phyloP scores from a whole-genome alignment of 2,329 filamentous ascomycete species.

The Fusarium chaquense region DNA sequence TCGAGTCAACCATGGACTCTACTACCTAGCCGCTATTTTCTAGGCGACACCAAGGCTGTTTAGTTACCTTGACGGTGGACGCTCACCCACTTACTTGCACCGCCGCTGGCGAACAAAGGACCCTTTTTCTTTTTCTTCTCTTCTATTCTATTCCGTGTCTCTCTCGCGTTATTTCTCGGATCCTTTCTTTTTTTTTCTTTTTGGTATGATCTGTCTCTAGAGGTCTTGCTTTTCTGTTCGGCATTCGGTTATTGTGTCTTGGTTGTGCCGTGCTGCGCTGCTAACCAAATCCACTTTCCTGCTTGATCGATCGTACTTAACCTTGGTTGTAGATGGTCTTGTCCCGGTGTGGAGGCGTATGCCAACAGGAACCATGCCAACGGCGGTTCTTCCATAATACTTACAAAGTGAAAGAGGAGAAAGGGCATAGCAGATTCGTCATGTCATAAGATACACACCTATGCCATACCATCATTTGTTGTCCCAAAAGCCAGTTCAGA shows the following conservation, averaged over 20 bases:
- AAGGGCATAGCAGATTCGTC: slow-evolving; percentile 21
- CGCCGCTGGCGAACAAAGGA: slow-evolving; percentile 42
- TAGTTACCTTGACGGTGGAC: slow-evolving; percentile 19
- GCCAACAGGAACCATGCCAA: slow-evolving; percentile 39
- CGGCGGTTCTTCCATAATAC: slow-evolving; percentile 31
- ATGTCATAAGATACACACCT: slow-evolving; percentile 14
- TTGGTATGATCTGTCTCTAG: background rate
- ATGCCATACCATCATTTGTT: background rate
- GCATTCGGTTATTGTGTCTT: slow-evolving; percentile 11
- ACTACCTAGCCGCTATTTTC: background rate
- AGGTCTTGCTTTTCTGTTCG: slow-evolving; percentile 11
- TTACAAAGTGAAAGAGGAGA: slow-evolving; percentile 16
- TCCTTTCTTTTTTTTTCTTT: background rate
- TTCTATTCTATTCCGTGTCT: slow-evolving; percentile 12
- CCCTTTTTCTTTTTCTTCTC: slow-evolving; percentile 26
- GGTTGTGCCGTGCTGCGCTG: slow-evolving; percentile 24
- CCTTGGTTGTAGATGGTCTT: slow-evolving; percentile 39
- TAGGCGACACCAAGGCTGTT: slow-evolving; percentile 27
- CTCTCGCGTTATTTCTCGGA: slow-evolving; percentile 10
- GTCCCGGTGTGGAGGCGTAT: slow-evolving; percentile 37
- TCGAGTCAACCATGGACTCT: slow-evolving; percentile 9
- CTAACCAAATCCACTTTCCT: slow-evolving; percentile 28
- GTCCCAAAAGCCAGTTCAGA: slow-evolving; percentile 6
- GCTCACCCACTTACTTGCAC: slow-evolving; percentile 39
- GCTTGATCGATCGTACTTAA: slow-evolving; percentile 21